Percentiles rank a stretch among this genome's conserved stretches.
Evolutionary conservation across 148 eudicot genomes (phyloP).

Genomic region (Rhododendron simsii): DNA sequence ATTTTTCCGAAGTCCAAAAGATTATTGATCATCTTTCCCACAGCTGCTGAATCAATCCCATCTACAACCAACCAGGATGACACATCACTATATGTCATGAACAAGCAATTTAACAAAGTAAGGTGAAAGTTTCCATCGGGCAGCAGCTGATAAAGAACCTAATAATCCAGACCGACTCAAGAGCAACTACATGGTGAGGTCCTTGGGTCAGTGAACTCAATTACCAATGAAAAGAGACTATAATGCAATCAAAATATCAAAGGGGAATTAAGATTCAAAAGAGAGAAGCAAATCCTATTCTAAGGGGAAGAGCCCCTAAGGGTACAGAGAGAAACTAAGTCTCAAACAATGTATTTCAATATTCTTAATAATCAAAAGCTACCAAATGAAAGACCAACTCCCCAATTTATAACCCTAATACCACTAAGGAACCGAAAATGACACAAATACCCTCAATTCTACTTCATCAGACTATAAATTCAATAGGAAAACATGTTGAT

Average conservation of each 20-base stretch:
- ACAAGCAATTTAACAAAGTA: not conserved
- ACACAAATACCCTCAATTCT: not conserved
- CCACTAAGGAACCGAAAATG: not conserved
- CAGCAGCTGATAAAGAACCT: not conserved
- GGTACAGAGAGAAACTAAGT: too few relatives aligned
- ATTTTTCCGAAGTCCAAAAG: constrained; percentile 47
- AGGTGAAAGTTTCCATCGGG: not conserved
- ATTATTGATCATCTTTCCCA: constrained; percentile 30
- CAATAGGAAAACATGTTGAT: not conserved
- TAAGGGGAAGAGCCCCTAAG: not conserved
- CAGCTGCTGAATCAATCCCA: constrained; percentile 52
- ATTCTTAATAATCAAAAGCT: not conserved
- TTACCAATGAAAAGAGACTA: not conserved
- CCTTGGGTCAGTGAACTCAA: not conserved
- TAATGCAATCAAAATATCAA: not conserved
- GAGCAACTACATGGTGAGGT: not conserved
- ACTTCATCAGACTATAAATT: not conserved
- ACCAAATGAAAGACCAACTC: not conserved
- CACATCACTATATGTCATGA: not conserved
- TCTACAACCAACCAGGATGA: constrained; percentile 31
- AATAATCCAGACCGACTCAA: not conserved
- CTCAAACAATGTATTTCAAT: too few relatives aligned
- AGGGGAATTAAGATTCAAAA: not conserved
- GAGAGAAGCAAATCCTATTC: not conserved
- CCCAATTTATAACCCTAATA: not conserved